Evolutionary conservation across 495 filamentous ascomycete genomes (phyloP).

Genomic region (Astrothelium subdiscretum): DNA sequence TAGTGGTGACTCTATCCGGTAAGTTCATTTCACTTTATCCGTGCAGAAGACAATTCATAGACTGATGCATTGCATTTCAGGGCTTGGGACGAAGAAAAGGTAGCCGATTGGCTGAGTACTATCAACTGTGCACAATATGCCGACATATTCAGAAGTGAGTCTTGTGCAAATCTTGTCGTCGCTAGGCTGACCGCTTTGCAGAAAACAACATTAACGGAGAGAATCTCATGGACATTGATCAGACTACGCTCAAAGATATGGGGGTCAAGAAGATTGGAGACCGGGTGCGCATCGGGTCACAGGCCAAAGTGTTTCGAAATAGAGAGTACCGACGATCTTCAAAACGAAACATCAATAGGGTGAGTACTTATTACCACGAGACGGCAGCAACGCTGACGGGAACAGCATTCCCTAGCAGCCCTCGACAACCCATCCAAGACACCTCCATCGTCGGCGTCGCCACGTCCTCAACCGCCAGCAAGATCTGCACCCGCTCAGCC

Average conservation of each 20-base stretch:
- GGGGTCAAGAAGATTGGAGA: constrained; percentile 97
- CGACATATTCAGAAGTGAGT: constrained; percentile 65
- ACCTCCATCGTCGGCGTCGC: constrained; percentile 54
- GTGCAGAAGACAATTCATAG: no score
- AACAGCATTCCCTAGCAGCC: constrained; percentile 58
- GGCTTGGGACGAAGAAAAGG: constrained; percentile 82
- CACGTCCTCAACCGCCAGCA: constrained; percentile 45
- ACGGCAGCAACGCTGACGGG: constrained; percentile 16
- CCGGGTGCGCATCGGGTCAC: constrained; percentile 81
- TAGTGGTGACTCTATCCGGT: constrained; percentile 51
- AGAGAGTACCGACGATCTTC: constrained; percentile 73
- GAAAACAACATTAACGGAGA: constrained; percentile 94
- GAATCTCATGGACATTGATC: constrained; percentile 92
- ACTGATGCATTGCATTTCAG: constrained; percentile 25
- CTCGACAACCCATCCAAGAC: constrained; percentile 50
- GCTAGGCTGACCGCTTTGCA: constrained; percentile 19
- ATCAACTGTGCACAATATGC: constrained; percentile 93
- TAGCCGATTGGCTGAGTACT: constrained; percentile 78
- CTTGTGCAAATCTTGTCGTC: neutral
- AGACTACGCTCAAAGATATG: constrained; percentile 92
- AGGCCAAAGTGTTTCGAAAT: constrained; percentile 81
- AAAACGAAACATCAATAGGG: constrained; percentile 63
- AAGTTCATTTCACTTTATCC: constrained; percentile 14
- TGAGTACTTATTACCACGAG: constrained; percentile 32
- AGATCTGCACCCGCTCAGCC: constrained; percentile 39